phyloP scores from a whole-genome alignment of 1,284 basidiomycete genomes.

The Ganoderma resinaceum region DNA sequence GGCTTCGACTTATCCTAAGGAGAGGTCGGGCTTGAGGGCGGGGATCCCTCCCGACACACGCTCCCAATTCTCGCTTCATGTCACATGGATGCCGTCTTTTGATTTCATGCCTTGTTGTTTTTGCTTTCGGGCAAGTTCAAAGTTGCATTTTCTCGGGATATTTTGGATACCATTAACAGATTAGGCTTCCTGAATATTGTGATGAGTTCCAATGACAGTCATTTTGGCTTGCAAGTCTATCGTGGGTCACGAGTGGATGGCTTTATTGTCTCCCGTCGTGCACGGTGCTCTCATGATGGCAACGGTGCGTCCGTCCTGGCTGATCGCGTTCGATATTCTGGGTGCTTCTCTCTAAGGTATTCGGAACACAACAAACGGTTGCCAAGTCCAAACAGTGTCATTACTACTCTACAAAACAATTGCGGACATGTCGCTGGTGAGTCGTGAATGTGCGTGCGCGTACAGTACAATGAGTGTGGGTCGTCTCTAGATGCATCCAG shows the following conservation, averaged over 20 bases:
- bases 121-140: background rate
- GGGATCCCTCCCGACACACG: background rate
- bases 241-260: background rate
- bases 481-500: conserved; percentile 21
- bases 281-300: background rate
- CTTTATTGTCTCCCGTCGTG: background rate
- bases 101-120: background rate
- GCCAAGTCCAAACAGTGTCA: background rate
- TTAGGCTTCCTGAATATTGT: background rate
- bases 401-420: conserved; percentile 2
- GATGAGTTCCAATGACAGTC: no score
- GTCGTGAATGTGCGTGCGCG: conserved; percentile 10
- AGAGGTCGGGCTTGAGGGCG: background rate
- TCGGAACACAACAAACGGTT: background rate
- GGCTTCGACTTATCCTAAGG: background rate
- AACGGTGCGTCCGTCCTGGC: background rate
- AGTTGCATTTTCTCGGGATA: background rate
- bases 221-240: background rate
- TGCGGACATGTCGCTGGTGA: conserved; percentile 4
- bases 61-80: background rate
- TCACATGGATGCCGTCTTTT: background rate
- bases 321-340: no score
- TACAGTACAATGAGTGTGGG: conserved; percentile 22
- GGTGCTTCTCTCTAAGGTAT: background rate
- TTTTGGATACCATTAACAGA: background rate